Conservation (phyloP, 495 filamentous ascomycete genomes). For the Aspergillus bertholletiae region DNA sequence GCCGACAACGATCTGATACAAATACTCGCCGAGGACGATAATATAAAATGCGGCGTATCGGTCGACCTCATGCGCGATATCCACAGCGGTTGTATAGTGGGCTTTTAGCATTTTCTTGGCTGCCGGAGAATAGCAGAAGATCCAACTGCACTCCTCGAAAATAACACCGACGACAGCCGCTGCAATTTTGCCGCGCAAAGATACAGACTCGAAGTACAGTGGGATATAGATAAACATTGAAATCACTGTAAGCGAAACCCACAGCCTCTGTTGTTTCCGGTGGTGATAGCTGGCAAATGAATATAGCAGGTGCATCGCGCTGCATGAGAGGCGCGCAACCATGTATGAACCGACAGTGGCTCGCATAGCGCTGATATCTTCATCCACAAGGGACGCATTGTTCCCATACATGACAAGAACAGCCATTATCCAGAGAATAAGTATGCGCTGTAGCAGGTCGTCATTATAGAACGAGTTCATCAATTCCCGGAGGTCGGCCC, state of each 20-base stretch:
- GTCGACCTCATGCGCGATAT: slow-evolving; percentile 46
- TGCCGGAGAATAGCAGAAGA: slow-evolving; percentile 31
- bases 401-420: slow-evolving; percentile 44
- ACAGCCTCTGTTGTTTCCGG: slow-evolving; percentile 33
- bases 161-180: slow-evolving; percentile 35
- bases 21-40: slow-evolving; percentile 46
- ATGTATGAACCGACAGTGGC: slow-evolving; percentile 38
- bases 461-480: slow-evolving; percentile 52
- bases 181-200: slow-evolving; percentile 34
- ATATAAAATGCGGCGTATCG: slow-evolving; percentile 48
- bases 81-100: slow-evolving; percentile 35
- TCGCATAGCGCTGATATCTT: slow-evolving; percentile 38
- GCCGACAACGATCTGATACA: slow-evolving; percentile 41
- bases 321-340: slow-evolving; percentile 26
- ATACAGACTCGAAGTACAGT: slow-evolving; percentile 32
- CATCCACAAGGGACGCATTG: slow-evolving; percentile 40
- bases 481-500: slow-evolving; percentile 43
- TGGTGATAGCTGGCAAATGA: slow-evolving; percentile 38
- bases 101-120: slow-evolving; percentile 32
- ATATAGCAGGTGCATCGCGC: slow-evolving; percentile 28
- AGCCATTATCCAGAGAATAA: slow-evolving; percentile 48
- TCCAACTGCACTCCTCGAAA: slow-evolving; percentile 27
- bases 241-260: slow-evolving; percentile 25
- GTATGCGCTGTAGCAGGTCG: slow-evolving; percentile 41
- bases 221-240: slow-evolving; percentile 37